phyloP scores from a whole-genome alignment of 176 grass and related monocot genomes.

The Cenchrus fungigraminus region DNA sequence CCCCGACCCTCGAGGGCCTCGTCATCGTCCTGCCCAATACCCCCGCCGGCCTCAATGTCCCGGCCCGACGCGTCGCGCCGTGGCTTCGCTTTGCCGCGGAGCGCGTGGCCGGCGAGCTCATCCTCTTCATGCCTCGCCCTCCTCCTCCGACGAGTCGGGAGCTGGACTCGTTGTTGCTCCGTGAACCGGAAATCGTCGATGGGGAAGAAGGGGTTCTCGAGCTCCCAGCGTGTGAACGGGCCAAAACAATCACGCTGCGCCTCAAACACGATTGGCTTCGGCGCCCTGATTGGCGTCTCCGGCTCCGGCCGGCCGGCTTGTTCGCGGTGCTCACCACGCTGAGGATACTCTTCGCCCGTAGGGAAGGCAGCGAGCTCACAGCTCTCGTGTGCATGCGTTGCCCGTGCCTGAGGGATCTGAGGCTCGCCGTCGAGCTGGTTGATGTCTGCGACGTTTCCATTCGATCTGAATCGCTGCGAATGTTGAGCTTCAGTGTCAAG shows the following conservation, averaged over 20 bases:
- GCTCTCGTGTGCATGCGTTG: not conserved
- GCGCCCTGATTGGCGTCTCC: not conserved
- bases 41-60: accelerated
- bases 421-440: accelerated
- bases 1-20: not conserved
- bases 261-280: not conserved
- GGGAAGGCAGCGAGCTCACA: not conserved
- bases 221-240: not conserved
- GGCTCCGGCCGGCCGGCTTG: not conserved
- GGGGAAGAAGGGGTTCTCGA: not conserved
- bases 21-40: accelerated
- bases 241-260: not conserved
- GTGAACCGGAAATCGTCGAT: not conserved
- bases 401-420: not conserved
- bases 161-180: no score
- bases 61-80: not conserved
- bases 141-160: no score
- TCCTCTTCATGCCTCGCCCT: no score
- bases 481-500: no score
- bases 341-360: accelerated
- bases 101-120: not conserved
- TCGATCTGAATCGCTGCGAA: not conserved
- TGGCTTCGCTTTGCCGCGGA: not conserved
- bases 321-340: not conserved
- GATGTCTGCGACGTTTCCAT: not conserved